Conservation (phyloP, 1,284 basidiomycete species). For the Melampsora abietis-canadensis region DNA sequence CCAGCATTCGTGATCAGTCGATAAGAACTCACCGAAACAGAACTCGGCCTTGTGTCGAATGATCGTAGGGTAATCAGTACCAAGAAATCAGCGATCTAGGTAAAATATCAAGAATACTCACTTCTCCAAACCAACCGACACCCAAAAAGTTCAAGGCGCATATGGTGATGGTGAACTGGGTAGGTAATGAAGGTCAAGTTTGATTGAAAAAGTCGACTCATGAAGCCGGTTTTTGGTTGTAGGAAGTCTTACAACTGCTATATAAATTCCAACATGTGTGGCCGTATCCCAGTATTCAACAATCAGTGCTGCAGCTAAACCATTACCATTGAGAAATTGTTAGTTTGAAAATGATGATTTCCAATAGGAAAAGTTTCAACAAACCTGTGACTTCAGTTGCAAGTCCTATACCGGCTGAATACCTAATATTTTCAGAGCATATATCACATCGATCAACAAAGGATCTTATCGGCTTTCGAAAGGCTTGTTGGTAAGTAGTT, state of each 20-base stretch:
- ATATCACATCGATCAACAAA: not conserved
- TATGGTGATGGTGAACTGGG: constrained; percentile 42
- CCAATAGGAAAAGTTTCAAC: constrained; percentile 1
- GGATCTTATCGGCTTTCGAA: no score
- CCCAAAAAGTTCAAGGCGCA: constrained; percentile 54
- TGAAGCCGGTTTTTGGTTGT: not conserved
- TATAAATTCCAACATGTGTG: constrained; percentile 7
- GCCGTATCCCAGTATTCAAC: constrained; percentile 45
- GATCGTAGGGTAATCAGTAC: constrained; percentile 31
- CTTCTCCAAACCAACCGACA: constrained; percentile 65
- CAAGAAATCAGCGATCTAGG: constrained; percentile 53
- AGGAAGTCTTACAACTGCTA: not conserved
- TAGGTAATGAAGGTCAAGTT: not conserved
- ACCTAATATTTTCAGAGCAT: constrained; percentile 1
- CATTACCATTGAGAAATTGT: no score
- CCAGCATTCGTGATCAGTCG: not conserved
- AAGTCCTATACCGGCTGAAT: constrained; percentile 59
- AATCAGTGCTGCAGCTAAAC: constrained; percentile 10
- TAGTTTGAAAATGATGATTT: not conserved
- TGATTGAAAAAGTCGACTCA: no score
- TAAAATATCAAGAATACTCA: constrained; percentile 5
- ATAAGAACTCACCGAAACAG: constrained; percentile 9
- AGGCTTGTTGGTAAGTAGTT: no score
- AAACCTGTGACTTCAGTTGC: constrained; percentile 41
- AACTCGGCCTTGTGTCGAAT: constrained; percentile 13